phyloP scores from a whole-genome alignment of 495 filamentous ascomycete genomes.

The Lophium mytilinum region DNA sequence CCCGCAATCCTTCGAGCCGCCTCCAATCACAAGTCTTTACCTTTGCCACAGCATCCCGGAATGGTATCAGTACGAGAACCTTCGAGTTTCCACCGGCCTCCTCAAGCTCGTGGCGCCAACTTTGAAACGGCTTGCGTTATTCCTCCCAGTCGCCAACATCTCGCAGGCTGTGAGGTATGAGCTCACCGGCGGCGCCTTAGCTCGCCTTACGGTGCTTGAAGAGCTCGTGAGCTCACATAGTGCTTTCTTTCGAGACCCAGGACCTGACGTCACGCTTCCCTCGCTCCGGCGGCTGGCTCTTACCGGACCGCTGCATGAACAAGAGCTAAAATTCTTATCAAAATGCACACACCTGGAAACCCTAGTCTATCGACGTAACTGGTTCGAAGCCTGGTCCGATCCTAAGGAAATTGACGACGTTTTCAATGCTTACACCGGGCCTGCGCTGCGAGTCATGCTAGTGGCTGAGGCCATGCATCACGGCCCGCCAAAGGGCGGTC shows the following conservation, averaged over 20 bases:
- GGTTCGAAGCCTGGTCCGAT: too few relatives aligned
- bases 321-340: too few relatives aligned
- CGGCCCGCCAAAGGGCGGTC: conserved; percentile 1
- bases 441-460: conserved; percentile 7
- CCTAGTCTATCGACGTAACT: background rate
- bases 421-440: conserved; percentile 2
- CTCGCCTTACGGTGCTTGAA: conserved; percentile 4
- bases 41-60: too few relatives aligned
- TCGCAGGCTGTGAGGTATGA: background rate
- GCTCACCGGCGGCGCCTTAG: conserved; percentile 2
- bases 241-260: background rate
- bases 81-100: conserved; percentile 3
- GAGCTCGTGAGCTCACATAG: conserved; percentile 8
- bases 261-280: conserved; percentile 11
- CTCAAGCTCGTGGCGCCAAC: conserved; percentile 1
- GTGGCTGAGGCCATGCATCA: conserved; percentile 12
- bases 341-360: conserved; percentile 2
- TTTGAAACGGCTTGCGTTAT: conserved; percentile 7
- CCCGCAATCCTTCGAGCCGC: background rate
- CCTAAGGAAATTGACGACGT: conserved; percentile 1
- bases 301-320: background rate
- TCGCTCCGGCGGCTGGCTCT: conserved; percentile 14
- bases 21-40: too few relatives aligned
- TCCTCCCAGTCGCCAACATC: conserved; percentile 7
- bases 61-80: too few relatives aligned